Evolutionary conservation across 768 basidiomycete species (phyloP).

Genomic region (Leccinum fibrillosum): DNA sequence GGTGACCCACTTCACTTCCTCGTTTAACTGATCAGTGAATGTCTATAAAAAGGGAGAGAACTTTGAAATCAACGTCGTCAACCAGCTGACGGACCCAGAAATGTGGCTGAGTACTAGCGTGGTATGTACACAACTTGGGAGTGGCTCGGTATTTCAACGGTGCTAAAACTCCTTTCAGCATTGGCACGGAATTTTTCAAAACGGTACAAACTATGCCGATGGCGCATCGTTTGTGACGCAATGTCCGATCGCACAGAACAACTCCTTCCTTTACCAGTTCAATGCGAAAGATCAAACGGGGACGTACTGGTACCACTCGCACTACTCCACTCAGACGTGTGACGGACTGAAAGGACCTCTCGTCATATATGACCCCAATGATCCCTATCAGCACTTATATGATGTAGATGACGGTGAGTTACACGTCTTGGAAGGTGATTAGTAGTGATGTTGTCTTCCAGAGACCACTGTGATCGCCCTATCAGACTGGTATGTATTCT

Average conservation of each 20-base stretch:
- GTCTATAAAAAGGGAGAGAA: constrained; percentile 33
- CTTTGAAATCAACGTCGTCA: constrained; percentile 44
- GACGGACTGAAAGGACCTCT: constrained; percentile 39
- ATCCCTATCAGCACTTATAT: constrained; percentile 38
- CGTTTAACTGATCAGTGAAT: neutral
- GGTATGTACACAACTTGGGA: constrained; percentile 9
- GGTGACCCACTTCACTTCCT: neutral
- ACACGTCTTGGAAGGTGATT: neutral
- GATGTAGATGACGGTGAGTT: constrained; percentile 43
- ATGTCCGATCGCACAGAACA: constrained; percentile 28
- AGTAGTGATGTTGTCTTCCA: constrained; percentile 4
- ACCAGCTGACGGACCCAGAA: constrained; percentile 40
- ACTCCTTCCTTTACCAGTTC: constrained; percentile 24
- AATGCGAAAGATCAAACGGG: constrained; percentile 20
- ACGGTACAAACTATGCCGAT: constrained; percentile 42
- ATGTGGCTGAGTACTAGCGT: constrained; percentile 54
- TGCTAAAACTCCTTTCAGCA: constrained; percentile 34
- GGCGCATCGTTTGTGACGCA: constrained; percentile 39
- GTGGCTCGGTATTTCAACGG: neutral
- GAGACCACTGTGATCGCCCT: constrained; percentile 25
- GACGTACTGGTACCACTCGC: constrained; percentile 37
- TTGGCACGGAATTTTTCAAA: constrained; percentile 54
- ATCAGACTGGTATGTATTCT: constrained; percentile 22
- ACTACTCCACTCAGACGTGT: constrained; percentile 37
- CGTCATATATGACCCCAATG: constrained; percentile 41